Base-by-base conservation (phyloP, 495 filamentous ascomycete genomes). In the Annulohypoxylon bovei region DNA sequence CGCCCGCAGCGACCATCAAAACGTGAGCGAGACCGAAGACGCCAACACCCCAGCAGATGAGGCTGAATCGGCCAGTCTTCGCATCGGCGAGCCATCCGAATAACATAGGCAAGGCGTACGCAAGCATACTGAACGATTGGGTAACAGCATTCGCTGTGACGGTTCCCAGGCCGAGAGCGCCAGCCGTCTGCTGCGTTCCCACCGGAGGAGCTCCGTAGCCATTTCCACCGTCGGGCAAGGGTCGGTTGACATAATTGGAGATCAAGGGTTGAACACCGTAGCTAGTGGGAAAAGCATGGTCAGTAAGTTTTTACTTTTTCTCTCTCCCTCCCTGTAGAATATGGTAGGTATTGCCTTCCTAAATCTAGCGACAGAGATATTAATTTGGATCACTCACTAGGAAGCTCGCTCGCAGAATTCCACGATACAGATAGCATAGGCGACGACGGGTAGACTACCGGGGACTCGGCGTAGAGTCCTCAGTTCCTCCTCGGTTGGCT, bases 11-110 rank as follows among this genome's bases (percentile, higher is more conserved):
- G 44, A 91, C 79, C 75, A 90, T 82, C 57, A 92, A 82, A 32
- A 90, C 76, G 73, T 91, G 89, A n/a, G 88, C 88, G 56, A 89
- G 39, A 72, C 90, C 85, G 63, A 88, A 91, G n/a, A 92, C 83
- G 0, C 71, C 39, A 0, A 91, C 85, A 75, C 90, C 90, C 68
- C 86, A 83, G 73, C 83, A 81, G 65, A 92, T 90, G 44, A 89
- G 83, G 39, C 78, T 83, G 77, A 88, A 91, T 61, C 88, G 85
- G 12, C 89, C 89, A 14, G 84, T 81, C 58, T 82, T 80, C 0
- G 82, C 80, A 70, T 91, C 89, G 52, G 88, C 85, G 61, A 88
- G 72, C 81, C 87, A 82, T 56, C 82, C 78, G 39, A 87, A 88
- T 16, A 89, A 56, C 18, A 91, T 81, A 3, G 88, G 88, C 20